phyloP scores from a whole-genome alignment of 805 yeast genomes.

The Starmerella geochares region DNA sequence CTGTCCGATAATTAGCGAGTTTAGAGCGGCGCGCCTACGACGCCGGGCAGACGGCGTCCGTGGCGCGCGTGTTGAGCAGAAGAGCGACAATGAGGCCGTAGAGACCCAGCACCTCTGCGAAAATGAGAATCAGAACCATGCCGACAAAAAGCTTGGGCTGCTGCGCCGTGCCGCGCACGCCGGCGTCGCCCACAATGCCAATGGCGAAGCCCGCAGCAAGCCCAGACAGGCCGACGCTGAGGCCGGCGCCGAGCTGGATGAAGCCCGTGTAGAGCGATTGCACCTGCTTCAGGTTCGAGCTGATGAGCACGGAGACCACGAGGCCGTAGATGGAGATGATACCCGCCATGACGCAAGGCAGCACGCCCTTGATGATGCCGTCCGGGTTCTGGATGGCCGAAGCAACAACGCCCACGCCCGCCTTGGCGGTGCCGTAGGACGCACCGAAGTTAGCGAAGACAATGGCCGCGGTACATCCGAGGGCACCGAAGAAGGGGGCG shows the following conservation, averaged over 20 bases:
- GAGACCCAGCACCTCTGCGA: constrained; percentile 97
- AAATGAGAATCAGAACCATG: constrained; percentile 95
- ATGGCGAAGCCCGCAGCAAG: constrained; percentile 98
- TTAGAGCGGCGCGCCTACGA: background rate
- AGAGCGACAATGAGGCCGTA: constrained; percentile 98
- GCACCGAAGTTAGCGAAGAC: constrained; percentile 99
- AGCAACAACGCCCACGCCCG: constrained; percentile 99
- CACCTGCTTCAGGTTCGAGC: constrained; percentile 76
- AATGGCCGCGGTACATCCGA: constrained; percentile 98
- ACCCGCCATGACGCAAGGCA: constrained; percentile 99
- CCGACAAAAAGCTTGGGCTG: constrained; percentile 98
- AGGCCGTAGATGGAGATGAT: constrained; percentile 96
- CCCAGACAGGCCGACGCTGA: constrained; percentile 93
- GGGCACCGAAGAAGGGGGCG: constrained; percentile 92
- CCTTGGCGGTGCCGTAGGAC: constrained; percentile 97
- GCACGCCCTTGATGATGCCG: constrained; percentile 67
- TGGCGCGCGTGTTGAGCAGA: constrained; percentile 94
- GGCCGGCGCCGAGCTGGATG: constrained; percentile 96
- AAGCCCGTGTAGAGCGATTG: constrained; percentile 95
- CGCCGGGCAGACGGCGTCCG: constrained; percentile 58
- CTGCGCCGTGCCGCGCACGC: constrained; percentile 97
- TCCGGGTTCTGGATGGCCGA: constrained; percentile 97
- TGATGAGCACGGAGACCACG: constrained; percentile 89
- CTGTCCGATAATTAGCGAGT: background rate
- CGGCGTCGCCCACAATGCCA: constrained; percentile 99